Evolutionary conservation across 2,329 filamentous ascomycete genomes (phyloP).

Genomic region (Chrysosphaeria jannelii): DNA sequence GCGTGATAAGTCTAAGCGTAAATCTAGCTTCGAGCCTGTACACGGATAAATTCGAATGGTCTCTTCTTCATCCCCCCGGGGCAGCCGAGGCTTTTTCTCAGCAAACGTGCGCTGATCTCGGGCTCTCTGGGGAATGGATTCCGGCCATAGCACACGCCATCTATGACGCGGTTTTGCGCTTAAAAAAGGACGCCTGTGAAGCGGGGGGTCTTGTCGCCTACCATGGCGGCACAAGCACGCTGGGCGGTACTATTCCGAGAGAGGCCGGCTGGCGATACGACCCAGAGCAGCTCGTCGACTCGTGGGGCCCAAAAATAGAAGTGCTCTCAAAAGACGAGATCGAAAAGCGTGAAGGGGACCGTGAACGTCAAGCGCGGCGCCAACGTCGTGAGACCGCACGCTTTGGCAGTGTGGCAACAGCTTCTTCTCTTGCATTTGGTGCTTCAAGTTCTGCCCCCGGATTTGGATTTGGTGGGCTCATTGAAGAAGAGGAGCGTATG

Average conservation of each 20-base stretch:
- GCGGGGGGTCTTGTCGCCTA: slow-evolving; percentile 51
- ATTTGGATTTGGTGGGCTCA: slow-evolving; percentile 16
- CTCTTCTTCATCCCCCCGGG: slow-evolving; percentile 65
- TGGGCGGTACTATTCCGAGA: slow-evolving; percentile 3
- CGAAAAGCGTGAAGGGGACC: slow-evolving; percentile 81
- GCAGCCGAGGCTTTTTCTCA: slow-evolving; percentile 81
- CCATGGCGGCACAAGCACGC: slow-evolving; percentile 16
- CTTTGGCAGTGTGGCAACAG: slow-evolving; percentile 46
- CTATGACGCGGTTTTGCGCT: slow-evolving; percentile 69
- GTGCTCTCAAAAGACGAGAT: slow-evolving; percentile 81
- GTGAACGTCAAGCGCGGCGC: slow-evolving; percentile 68
- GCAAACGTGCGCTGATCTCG: slow-evolving; percentile 74
- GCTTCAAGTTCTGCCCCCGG: too few relatives aligned
- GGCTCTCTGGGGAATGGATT: slow-evolving; percentile 74
- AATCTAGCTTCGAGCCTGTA: slow-evolving; percentile 79
- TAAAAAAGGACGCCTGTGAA: slow-evolving; percentile 93
- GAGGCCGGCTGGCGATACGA: slow-evolving; percentile 81
- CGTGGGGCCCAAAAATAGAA: slow-evolving; percentile 64
- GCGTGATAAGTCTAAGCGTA: slow-evolving; percentile 69
- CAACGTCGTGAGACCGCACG: slow-evolving; percentile 72
- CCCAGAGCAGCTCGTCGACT: slow-evolving; percentile 57
- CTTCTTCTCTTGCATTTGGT: too few relatives aligned
- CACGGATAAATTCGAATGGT: slow-evolving; percentile 96
- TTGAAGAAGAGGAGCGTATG: slow-evolving; percentile 51
- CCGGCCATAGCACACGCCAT: slow-evolving; percentile 87